Evolutionary conservation across 2,329 filamentous ascomycete genomes (phyloP).

Genomic region (Trichoderma oligosporum): DNA sequence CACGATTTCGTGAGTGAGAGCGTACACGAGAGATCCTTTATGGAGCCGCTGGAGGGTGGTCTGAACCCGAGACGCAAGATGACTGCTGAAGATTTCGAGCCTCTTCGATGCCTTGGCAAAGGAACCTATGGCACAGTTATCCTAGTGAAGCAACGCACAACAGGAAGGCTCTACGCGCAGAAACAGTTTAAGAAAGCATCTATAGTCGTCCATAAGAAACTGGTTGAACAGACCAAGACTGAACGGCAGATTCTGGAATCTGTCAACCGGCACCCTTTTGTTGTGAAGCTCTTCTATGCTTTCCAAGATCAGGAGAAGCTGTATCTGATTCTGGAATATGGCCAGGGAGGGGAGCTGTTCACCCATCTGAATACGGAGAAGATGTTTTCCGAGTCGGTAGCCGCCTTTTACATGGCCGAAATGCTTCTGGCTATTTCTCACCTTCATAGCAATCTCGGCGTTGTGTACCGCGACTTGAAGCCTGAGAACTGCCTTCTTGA

Average conservation of each 20-base stretch:
- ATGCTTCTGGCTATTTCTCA: slow-evolving; percentile 93
- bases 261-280: slow-evolving; percentile 93
- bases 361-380: slow-evolving; percentile 89
- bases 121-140: slow-evolving; percentile 94
- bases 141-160: slow-evolving; percentile 83
- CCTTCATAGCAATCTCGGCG: slow-evolving; percentile 84
- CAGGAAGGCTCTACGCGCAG: slow-evolving; percentile 89
- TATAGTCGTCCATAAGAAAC: slow-evolving; percentile 88
- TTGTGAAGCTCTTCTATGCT: slow-evolving; percentile 96
- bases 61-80: slow-evolving; percentile 70
- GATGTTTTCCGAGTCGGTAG: slow-evolving; percentile 87
- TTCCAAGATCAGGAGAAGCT: slow-evolving; percentile 98
- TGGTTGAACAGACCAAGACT: slow-evolving; percentile 96
- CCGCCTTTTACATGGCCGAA: slow-evolving; percentile 98
- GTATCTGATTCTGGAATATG: slow-evolving; percentile 96
- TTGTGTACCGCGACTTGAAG: slow-evolving; percentile 95
- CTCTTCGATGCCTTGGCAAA: slow-evolving; percentile 88
- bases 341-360: slow-evolving; percentile 93
- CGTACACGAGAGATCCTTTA: slow-evolving; percentile 44
- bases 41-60: slow-evolving; percentile 51
- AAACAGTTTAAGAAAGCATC: slow-evolving; percentile 99
- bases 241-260: slow-evolving; percentile 93
- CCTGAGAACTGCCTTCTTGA: slow-evolving; percentile 97
- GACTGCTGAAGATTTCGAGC: slow-evolving; percentile 85
- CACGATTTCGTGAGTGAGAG: slow-evolving; percentile 77